These are phyloP conservation scores for Blastocystis sp. DNA, from an alignment of 352 stramenopile genomes.

Conservation along the genomic window DNA sequence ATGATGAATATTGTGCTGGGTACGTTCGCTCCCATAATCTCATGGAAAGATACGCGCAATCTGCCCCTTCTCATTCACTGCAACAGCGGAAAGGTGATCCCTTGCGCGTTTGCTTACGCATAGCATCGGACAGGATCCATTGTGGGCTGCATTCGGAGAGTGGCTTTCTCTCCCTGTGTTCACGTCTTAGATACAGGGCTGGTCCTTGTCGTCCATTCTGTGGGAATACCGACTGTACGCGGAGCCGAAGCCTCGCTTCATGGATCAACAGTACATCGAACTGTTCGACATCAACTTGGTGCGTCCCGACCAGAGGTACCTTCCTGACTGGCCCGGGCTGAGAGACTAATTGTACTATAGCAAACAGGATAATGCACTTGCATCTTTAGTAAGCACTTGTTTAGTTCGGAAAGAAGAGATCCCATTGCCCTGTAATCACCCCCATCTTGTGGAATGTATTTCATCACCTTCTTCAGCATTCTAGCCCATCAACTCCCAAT, in stretches of 20 bases:
- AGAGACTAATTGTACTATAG: conserved; percentile 59
- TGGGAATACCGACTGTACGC: conserved; percentile 71
- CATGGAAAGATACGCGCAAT: conserved; percentile 47
- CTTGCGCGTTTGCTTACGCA: neutral
- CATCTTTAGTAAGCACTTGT: conserved; percentile 33
- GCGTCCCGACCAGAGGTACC: conserved; percentile 23
- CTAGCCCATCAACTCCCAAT: neutral
- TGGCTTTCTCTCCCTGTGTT: neutral
- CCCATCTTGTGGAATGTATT: neutral
- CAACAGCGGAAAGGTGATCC: conserved; percentile 57
- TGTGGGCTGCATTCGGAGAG: conserved; percentile 64
- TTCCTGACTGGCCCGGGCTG: conserved; percentile 59
- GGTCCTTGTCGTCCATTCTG: conserved; percentile 51
- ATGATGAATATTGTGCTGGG: conserved; percentile 69
- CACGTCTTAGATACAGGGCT: conserved; percentile 50
- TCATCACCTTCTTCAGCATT: conserved; percentile 35
- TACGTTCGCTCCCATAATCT: neutral
- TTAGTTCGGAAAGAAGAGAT: neutral
- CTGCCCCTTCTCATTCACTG: conserved; percentile 64
- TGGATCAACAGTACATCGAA: conserved; percentile 70
- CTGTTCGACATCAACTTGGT: conserved; percentile 58
- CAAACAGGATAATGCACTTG: conserved; percentile 22
- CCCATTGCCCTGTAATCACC: neutral
- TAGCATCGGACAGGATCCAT: conserved; percentile 67
- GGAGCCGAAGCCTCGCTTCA: conserved; percentile 62